phyloP scores from a whole-genome alignment of 345 rosid species.

The Odontarrhena argentea region DNA sequence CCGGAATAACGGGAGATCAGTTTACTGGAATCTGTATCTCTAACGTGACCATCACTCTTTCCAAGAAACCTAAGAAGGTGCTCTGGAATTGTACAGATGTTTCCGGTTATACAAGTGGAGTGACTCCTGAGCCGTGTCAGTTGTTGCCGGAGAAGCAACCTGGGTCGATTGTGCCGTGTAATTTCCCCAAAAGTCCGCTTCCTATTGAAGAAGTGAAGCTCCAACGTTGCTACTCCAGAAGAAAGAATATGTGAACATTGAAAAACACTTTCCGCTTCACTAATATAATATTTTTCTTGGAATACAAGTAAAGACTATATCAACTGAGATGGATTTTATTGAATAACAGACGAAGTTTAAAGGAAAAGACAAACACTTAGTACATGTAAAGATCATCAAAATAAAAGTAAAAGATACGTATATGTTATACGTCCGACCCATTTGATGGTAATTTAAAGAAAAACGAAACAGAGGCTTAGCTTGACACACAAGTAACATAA shows the following conservation, averaged over 20 bases:
- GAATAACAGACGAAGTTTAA: slow-evolving; percentile 16
- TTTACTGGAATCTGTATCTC: slow-evolving; percentile 81
- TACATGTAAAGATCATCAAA: not conserved
- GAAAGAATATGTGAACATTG: slow-evolving; percentile 39
- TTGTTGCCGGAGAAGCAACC: slow-evolving; percentile 50
- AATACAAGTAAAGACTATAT: slow-evolving; percentile 17
- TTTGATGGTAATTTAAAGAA: too few relatives aligned
- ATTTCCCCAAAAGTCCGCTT: slow-evolving; percentile 60
- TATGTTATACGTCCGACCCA: not conserved
- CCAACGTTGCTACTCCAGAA: slow-evolving; percentile 48
- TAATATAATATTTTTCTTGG: slow-evolving; percentile 25
- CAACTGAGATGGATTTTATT: slow-evolving; percentile 8
- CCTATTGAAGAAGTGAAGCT: slow-evolving; percentile 53
- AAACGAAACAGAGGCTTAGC: slow-evolving; percentile 1
- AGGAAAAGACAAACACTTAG: not conserved
- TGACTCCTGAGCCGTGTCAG: slow-evolving; percentile 63
- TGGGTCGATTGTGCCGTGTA: slow-evolving; percentile 44
- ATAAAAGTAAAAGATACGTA: not conserved
- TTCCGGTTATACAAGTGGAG: slow-evolving; percentile 58
- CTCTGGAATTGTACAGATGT: slow-evolving; percentile 85
- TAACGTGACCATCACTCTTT: slow-evolving; percentile 62
- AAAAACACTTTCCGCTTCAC: not conserved
- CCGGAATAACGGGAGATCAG: slow-evolving; percentile 59
- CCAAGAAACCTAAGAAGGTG: slow-evolving; percentile 51
- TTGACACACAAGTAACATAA: slow-evolving; percentile 18